Conservation (phyloP, 345 rosid genomes). For the Rhizophora apiculata region DNA sequence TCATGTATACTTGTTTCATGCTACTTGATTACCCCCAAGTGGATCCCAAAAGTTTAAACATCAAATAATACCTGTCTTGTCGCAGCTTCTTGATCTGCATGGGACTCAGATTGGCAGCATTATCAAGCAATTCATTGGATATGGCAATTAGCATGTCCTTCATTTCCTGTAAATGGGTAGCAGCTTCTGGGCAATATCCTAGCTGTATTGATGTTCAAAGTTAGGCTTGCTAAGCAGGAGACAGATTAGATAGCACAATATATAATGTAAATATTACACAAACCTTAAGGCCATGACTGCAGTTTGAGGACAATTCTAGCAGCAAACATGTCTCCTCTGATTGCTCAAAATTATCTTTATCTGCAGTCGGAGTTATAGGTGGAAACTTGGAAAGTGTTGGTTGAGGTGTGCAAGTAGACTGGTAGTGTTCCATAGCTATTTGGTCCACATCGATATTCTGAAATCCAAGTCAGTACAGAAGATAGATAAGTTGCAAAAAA, state of each 20-base stretch:
- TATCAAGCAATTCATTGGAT: constrained; percentile 93
- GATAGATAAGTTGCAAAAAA: constrained; percentile 10
- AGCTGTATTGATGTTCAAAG: constrained; percentile 51
- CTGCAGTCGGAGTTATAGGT: constrained; percentile 48
- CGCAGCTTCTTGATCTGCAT: constrained; percentile 74
- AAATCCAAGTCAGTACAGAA: constrained; percentile 18
- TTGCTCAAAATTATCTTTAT: constrained; percentile 33
- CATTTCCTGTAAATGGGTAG: constrained; percentile 73
- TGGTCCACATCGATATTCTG: constrained; percentile 94
- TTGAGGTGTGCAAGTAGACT: constrained; percentile 68
- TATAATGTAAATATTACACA: constrained; percentile 14
- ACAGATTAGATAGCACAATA: constrained; percentile 16
- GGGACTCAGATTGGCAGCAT: constrained; percentile 53
- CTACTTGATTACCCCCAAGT: no score
- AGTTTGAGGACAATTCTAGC: constrained; percentile 59
- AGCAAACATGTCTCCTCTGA: constrained; percentile 53
- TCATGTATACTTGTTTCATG: neutral
- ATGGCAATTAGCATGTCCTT: constrained; percentile 76
- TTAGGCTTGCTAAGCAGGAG: constrained; percentile 25
- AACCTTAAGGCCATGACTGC: constrained; percentile 82
- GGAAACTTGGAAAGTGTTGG: constrained; percentile 56
- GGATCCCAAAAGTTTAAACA: neutral
- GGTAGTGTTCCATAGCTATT: constrained; percentile 82
- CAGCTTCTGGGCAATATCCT: constrained; percentile 79
- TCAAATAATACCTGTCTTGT: constrained; percentile 58